phyloP scores from a whole-genome alignment of 495 filamentous ascomycete genomes.

The Tuber indicum region DNA sequence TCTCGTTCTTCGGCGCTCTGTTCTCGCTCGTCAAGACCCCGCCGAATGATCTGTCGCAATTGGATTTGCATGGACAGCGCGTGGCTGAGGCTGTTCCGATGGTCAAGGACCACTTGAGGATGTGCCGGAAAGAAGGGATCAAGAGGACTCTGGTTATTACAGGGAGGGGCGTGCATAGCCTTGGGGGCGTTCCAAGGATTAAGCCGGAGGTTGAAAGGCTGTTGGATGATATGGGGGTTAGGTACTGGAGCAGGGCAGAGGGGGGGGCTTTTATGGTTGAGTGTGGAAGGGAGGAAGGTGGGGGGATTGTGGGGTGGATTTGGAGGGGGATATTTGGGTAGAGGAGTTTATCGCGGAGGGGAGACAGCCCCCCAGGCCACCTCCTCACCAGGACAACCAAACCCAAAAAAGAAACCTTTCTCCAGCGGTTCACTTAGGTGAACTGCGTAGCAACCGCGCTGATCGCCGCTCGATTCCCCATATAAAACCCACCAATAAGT shows the following conservation, averaged over 20 bases:
- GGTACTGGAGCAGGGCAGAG: slow-evolving; percentile 45
- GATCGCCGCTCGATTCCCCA: too few relatives aligned
- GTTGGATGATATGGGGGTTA: slow-evolving; percentile 51
- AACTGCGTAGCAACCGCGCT: too few relatives aligned
- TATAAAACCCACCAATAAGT: too few relatives aligned
- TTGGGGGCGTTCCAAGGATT: slow-evolving; percentile 33
- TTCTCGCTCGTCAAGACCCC: background rate
- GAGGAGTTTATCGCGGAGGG: background rate
- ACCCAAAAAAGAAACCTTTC: too few relatives aligned
- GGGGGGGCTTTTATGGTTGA: slow-evolving; percentile 34
- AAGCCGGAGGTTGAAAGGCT: slow-evolving; percentile 33
- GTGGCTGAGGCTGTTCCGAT: slow-evolving; percentile 31
- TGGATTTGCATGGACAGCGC: slow-evolving; percentile 36
- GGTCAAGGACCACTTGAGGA: slow-evolving; percentile 21
- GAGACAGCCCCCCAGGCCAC: too few relatives aligned
- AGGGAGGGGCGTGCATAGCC: slow-evolving; percentile 32
- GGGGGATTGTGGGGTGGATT: slow-evolving; percentile 16
- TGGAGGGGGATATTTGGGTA: slow-evolving; percentile 20
- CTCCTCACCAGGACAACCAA: too few relatives aligned
- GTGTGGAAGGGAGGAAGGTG: slow-evolving; percentile 8
- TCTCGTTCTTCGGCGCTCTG: background rate
- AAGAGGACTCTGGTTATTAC: slow-evolving; percentile 34
- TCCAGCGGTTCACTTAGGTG: too few relatives aligned
- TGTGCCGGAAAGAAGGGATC: slow-evolving; percentile 20
- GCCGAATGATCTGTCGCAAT: background rate